These are phyloP conservation scores for Penicillium sp. DNA, from an alignment of 2,329 filamentous ascomycete genomes.

Conservation along the genomic window DNA sequence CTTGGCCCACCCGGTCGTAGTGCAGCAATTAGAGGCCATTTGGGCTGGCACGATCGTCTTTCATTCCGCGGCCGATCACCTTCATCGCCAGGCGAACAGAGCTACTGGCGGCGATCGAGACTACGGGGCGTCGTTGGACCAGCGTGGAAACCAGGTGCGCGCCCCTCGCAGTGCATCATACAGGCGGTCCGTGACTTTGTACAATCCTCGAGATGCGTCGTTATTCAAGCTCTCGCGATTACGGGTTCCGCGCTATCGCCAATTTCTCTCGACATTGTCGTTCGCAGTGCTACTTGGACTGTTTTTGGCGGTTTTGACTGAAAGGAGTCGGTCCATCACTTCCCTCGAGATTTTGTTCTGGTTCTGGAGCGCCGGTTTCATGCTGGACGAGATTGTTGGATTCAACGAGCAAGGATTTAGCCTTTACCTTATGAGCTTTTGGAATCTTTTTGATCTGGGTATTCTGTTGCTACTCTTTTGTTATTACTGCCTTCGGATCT, in stretches of 20 bases:
- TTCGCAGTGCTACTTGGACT: slow-evolving; percentile 80
- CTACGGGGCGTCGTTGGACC: slow-evolving; percentile 28
- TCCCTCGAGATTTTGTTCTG: slow-evolving; percentile 85
- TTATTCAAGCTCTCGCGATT: slow-evolving; percentile 87
- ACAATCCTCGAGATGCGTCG: slow-evolving; percentile 86
- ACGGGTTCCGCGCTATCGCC: slow-evolving; percentile 85
- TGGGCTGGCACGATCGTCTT: slow-evolving; percentile 97
- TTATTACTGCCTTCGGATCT: slow-evolving; percentile 86
- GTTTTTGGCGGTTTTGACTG: slow-evolving; percentile 76
- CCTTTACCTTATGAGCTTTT: slow-evolving; percentile 95
- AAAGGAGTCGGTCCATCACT: slow-evolving; percentile 77
- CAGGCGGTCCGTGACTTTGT: slow-evolving; percentile 77
- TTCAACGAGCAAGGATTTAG: slow-evolving; percentile 97
- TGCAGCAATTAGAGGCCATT: slow-evolving; percentile 93
- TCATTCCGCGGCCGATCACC: slow-evolving; percentile 78
- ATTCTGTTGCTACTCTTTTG: slow-evolving; percentile 81
- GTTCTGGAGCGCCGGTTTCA: slow-evolving; percentile 97
- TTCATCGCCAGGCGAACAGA: slow-evolving; percentile 63
- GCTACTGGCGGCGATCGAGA: slow-evolving; percentile 19
- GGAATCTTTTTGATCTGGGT: slow-evolving; percentile 92
- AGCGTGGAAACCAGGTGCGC: slow-evolving; percentile 22
- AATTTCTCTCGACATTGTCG: slow-evolving; percentile 84
- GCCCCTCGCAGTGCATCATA: slow-evolving; percentile 14
- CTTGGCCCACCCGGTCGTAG: slow-evolving; percentile 83
- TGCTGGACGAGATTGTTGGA: slow-evolving; percentile 92